phyloP scores from a whole-genome alignment of 2,329 filamentous ascomycete species.

The Hypoxylon sp. region DNA sequence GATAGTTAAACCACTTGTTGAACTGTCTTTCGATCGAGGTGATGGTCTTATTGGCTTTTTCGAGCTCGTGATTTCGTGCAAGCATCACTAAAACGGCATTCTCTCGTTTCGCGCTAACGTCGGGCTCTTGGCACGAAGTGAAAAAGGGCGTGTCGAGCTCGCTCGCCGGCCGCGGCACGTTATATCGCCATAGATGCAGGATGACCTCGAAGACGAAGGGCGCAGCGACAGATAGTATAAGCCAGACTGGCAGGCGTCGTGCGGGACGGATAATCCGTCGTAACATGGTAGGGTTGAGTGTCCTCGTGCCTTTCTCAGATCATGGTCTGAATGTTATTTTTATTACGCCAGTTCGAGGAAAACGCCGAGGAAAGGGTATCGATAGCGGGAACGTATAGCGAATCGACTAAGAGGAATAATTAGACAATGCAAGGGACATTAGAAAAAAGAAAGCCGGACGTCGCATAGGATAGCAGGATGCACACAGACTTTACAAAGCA shows the following conservation, averaged over 20 bases:
- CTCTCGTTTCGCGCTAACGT: conserved; percentile 56
- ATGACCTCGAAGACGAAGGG: conserved; percentile 55
- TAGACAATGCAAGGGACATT: conserved; percentile 12
- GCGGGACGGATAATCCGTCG: conserved; percentile 54
- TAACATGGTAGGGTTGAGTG: conserved; percentile 45
- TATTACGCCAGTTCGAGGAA: conserved; percentile 14
- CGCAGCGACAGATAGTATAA: conserved; percentile 52
- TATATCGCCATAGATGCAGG: conserved; percentile 55
- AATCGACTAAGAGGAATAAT: conserved; percentile 23
- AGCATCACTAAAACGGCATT: conserved; percentile 64
- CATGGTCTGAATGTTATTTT: conserved; percentile 41
- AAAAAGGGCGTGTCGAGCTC: conserved; percentile 60
- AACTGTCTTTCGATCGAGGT: conserved; percentile 60
- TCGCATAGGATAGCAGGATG: conserved; percentile 23
- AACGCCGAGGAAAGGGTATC: conserved; percentile 29
- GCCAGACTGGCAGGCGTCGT: conserved; percentile 52
- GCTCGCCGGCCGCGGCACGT: conserved; percentile 54
- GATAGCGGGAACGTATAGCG: conserved; percentile 26
- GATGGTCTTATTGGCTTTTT: conserved; percentile 59
- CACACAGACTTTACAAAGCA: conserved; percentile 27
- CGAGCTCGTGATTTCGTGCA: conserved; percentile 61
- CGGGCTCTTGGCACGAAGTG: conserved; percentile 59
- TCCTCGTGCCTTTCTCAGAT: conserved; percentile 39
- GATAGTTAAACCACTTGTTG: conserved; percentile 64
- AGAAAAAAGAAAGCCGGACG: background rate